Percentiles rank a stretch among this genome's conserved stretches.
These are phyloP conservation scores for Podaxis sp. DNA, from an alignment of 768 basidiomycete species.

Conservation along the genomic window DNA sequence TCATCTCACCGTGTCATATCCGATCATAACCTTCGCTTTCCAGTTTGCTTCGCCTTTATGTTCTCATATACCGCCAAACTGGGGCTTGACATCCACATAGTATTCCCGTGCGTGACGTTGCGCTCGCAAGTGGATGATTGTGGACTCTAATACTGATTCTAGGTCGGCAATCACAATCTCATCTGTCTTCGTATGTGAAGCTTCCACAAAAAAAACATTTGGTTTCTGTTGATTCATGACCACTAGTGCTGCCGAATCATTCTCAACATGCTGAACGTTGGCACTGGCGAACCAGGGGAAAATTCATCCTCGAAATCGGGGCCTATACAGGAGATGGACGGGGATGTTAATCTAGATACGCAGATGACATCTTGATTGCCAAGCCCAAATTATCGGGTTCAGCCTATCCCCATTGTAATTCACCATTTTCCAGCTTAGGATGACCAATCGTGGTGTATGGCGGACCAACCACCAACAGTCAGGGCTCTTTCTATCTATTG, in stretches of 20 bases:
- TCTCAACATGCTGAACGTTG: background rate
- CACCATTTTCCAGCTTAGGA: too few relatives aligned
- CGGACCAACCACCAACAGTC: too few relatives aligned
- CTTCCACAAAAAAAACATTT: background rate
- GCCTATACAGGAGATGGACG: background rate
- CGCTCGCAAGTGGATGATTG: background rate
- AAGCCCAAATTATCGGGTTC: background rate
- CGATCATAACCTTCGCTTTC: background rate
- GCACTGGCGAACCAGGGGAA: background rate
- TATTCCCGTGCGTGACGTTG: background rate
- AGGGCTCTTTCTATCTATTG: too few relatives aligned
- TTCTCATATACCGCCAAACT: background rate
- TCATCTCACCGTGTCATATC: background rate
- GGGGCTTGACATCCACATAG: background rate
- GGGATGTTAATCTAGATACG: background rate
- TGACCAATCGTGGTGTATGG: too few relatives aligned
- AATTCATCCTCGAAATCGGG: background rate
- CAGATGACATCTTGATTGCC: background rate
- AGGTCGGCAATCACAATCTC: background rate
- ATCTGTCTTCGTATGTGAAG: background rate
- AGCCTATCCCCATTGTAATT: background rate
- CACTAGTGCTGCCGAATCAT: background rate
- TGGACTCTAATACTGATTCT: background rate
- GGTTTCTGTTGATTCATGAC: background rate
- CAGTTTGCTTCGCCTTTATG: background rate